Evolutionary conservation across 148 eudicot species (phyloP), one percentile per base, ranked within the genome.

Genomic region (Chenopodium quinoa): DNA sequence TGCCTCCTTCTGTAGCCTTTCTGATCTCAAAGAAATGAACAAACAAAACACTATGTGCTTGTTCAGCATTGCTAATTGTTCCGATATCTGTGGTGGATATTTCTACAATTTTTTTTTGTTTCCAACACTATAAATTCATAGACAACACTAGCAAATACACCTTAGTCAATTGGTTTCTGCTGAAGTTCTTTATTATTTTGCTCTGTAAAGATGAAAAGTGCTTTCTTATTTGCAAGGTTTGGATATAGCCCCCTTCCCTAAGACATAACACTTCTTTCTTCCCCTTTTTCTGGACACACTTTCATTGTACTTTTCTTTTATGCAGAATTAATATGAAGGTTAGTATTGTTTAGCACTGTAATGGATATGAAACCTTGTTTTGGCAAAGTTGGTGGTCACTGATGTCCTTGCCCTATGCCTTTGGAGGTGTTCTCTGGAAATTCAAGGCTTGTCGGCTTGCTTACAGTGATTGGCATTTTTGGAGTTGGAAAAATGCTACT

Each of bases 341-440:
- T 40, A 37, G 11, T n/a, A 27, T 8, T 70, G 63, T 58, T 44
- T 65, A 50, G 81, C 20, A 32, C 65, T 37, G 22, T 29, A 29
- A 7, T 68, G n/a, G 40, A 60, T 34, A n/a, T 75, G 74, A 34
- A 54, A n/a, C 47, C 19, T 75, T 66, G 78, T 54, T 75, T 75
- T 31, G 32, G 54, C 67, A 70, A 64, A 64, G 1, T 80, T 83
- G 74, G 20, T 75, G 52, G 78, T 83, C 64, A 77, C 84, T 72
- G 79, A 90, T 90, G 92, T 86, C 78, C 44, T 76, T 66, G 56
- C 81, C 34, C 52, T 73, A 84, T 71, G 84, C 78, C 32, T 52
- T 34, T 73, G 73, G 74, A 78, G 63, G 66, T 54, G 13, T 79
- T 81, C 50, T 78, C 40, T 66, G 64, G 75, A 80, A 60, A 27